A percentile compares a stretch with the other conserved stretches of the same genome.
These are phyloP conservation scores for Wickerhamia fluorescens DNA, from an alignment of 805 yeast genomes.

Conservation along the genomic window DNA sequence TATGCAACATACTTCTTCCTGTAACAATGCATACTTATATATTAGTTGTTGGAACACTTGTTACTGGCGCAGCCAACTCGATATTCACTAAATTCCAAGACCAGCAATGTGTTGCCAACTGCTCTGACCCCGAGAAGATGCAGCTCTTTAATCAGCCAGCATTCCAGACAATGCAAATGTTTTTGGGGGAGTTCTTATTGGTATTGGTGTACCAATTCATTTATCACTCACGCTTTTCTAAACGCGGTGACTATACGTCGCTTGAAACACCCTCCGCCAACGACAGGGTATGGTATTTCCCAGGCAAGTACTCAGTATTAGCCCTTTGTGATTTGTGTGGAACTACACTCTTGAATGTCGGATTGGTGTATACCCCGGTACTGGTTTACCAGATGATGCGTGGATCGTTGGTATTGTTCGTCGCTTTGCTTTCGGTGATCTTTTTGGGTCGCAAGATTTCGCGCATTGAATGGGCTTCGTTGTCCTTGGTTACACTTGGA, in stretches of 20 bases:
- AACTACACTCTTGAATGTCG: slow-evolving; percentile 72
- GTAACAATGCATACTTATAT: slow-evolving; percentile 2
- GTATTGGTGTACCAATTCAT: slow-evolving; percentile 33
- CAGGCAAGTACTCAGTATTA: slow-evolving; percentile 42
- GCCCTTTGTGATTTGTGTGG: slow-evolving; percentile 66
- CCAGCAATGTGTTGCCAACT: slow-evolving; percentile 58
- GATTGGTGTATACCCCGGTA: slow-evolving; percentile 67
- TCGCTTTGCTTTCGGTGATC: slow-evolving; percentile 60
- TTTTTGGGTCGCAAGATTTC: slow-evolving; percentile 52
- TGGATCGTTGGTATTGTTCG: slow-evolving; percentile 70
- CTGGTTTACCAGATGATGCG: slow-evolving; percentile 83
- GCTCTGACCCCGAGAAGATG: slow-evolving; percentile 42
- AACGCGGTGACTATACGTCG: slow-evolving; percentile 8
- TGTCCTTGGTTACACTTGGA: slow-evolving; percentile 59
- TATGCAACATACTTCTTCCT: no score
- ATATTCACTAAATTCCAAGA: slow-evolving; percentile 71
- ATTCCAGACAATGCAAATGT: slow-evolving; percentile 75
- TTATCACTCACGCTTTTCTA: slow-evolving; percentile 10
- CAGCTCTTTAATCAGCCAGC: slow-evolving; percentile 68
- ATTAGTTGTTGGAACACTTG: slow-evolving; percentile 44
- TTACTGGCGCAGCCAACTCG: slow-evolving; percentile 69
- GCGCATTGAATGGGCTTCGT: slow-evolving; percentile 60
- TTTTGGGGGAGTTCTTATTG: slow-evolving; percentile 59
- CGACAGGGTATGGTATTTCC: slow-evolving; percentile 3
- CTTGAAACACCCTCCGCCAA: slow-evolving; percentile 8